A percentile compares a stretch with the other conserved stretches of the same genome.
Conservation (phyloP, 202 grass and related monocot species). For the Zoysia matrella region DNA sequence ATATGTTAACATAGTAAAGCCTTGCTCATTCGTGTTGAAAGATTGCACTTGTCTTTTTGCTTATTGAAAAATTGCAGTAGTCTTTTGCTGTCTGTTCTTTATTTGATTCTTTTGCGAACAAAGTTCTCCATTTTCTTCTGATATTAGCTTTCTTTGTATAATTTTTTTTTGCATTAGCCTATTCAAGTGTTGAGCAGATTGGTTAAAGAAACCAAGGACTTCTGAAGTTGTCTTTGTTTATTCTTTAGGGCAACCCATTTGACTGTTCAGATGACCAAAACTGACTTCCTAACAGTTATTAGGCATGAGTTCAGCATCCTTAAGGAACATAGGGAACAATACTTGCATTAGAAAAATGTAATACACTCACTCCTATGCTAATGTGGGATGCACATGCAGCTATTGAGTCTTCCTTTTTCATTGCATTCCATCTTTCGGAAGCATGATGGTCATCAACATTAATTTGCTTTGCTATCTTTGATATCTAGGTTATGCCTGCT, state of each 20-base stretch:
- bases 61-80: background rate
- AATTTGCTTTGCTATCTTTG: background rate
- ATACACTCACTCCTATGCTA: background rate
- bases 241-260: background rate
- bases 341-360: slow-evolving; percentile 1
- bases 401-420: no score
- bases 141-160: slow-evolving; percentile 6
- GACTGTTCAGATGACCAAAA: background rate
- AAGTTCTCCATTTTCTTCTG: background rate
- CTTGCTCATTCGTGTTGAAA: no score
- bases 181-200: no score
- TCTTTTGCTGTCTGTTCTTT: slow-evolving; percentile 4
- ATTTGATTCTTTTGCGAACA: background rate
- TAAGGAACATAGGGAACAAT: background rate
- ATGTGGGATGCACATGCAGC: no score
- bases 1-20: slow-evolving; percentile 8
- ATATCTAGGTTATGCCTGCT: slow-evolving; percentile 86
- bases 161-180: background rate
- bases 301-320: background rate
- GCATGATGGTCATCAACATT: no score
- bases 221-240: background rate
- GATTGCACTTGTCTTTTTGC: no score
- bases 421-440: no score
- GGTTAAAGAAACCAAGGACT: no score
- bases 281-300: background rate